phyloP scores from a whole-genome alignment of 306 rosid species.

The Elaeagnus macrophylla region DNA sequence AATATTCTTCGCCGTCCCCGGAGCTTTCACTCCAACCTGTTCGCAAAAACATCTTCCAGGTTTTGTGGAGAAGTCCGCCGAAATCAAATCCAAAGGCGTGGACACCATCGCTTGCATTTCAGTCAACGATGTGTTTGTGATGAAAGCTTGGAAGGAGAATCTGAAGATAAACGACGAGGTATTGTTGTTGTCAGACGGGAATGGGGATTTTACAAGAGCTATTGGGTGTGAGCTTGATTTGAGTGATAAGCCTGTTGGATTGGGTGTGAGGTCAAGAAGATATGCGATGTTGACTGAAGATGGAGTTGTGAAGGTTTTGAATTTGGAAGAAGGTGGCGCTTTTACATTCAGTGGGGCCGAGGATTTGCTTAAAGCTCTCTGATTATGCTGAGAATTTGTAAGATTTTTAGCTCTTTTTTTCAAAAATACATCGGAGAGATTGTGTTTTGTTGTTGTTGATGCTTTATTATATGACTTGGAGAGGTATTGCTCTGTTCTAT shows the following conservation, averaged over 20 bases:
- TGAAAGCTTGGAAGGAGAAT: constrained; percentile 86
- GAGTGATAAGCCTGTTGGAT: constrained; percentile 86
- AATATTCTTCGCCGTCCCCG: constrained; percentile 83
- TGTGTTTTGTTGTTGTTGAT: too few species aligned
- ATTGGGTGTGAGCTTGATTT: constrained; percentile 77
- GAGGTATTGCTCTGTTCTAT: too few species aligned
- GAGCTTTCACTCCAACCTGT: constrained; percentile 97
- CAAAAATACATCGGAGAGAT: too few species aligned
- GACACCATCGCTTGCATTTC: constrained; percentile 85
- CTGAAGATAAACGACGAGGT: constrained; percentile 66
- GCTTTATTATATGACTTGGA: too few species aligned
- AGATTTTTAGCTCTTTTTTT: too few species aligned
- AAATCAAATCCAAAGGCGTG: constrained; percentile 65
- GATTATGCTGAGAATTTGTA: constrained; percentile 4
- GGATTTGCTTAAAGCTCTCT: constrained; percentile 61
- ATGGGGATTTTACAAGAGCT: constrained; percentile 71
- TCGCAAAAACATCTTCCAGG: constrained; percentile 96
- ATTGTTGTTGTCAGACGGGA: constrained; percentile 71
- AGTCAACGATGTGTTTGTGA: constrained; percentile 83
- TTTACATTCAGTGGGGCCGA: constrained; percentile 86
- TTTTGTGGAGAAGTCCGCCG: constrained; percentile 67
- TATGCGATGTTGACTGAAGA: constrained; percentile 81
- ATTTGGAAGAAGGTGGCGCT: constrained; percentile 98
- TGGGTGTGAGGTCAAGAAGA: constrained; percentile 85
- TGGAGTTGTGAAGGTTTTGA: constrained; percentile 80